phyloP scores from a whole-genome alignment of 805 yeast genomes.

The Dipodascus albidus region DNA sequence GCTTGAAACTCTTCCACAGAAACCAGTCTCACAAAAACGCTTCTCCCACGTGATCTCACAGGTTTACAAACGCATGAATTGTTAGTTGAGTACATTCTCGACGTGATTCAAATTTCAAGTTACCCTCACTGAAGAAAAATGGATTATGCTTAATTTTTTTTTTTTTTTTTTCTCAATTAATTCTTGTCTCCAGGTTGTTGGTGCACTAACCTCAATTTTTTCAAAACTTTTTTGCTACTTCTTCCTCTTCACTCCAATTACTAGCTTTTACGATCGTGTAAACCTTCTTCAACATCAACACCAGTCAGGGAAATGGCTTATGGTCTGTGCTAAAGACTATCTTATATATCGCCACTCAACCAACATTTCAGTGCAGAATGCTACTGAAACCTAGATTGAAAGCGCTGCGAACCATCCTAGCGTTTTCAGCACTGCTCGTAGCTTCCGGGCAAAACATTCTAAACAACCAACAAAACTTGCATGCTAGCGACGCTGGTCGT shows the following conservation, averaged over 20 bases:
- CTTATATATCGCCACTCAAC: not conserved
- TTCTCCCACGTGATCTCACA: no score
- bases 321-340: not conserved
- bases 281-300: not conserved
- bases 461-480: not conserved
- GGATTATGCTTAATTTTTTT: not conserved
- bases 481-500: conserved; percentile 1
- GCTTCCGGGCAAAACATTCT: not conserved
- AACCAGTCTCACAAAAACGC: no score
- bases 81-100: not conserved
- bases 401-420: not conserved
- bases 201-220: not conserved
- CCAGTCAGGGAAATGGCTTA: not conserved
- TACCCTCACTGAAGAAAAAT: not conserved
- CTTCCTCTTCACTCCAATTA: not conserved
- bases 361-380: not conserved
- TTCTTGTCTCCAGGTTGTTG: not conserved
- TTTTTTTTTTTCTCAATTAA: not conserved
- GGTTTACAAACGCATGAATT: not conserved
- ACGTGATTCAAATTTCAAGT: conserved; percentile 1
- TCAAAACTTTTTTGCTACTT: not conserved
- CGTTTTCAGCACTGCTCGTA: not conserved
- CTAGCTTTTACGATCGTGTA: not conserved
- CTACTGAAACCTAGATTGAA: not conserved
- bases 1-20: no score